Evolutionary conservation across 1,139 yeast genomes (phyloP), one percentile per base, ranked within the genome.

Genomic region (Taiozyma sp.): DNA sequence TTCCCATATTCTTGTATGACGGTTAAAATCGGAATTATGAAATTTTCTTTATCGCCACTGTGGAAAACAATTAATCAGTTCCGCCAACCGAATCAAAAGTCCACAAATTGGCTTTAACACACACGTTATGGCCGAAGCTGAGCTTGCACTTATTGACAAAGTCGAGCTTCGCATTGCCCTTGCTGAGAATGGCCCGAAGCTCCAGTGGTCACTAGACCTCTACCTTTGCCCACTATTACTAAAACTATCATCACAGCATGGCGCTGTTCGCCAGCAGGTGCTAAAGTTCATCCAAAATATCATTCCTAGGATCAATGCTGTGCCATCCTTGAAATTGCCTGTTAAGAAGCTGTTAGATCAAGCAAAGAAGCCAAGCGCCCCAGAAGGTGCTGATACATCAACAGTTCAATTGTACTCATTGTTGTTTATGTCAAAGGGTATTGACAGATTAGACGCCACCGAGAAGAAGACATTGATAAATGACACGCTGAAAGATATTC

Each of bases 161-260:
- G 98, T 89, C 1, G 99, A 93, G 68, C 77, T 93, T 46, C 74
- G 91, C 47, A 75, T 93, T 43, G 95, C 96, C 1, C 70, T 93
- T 46, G 90, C 98, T 0, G 80, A 79, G 49, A 73, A 82, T 1
- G 88, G 85, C 50, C 73, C 68, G 3, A 86, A 85, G 61, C 77
- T 90, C 50, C 84, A 87, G 61, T 66, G 75, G 8, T 70, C 85
- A 13, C 66, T 93, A 42, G 74, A 75, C 21, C 66, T 80, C 1
- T 93, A 87, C 63, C 72, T 93, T 46, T 76, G 90, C 2, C 97
- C 99, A 1, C 66, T 91, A 41, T 68, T 93, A 40, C 71, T 91
- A 53, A 93, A 93, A 63, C 74, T 91, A 52, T 80, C 85, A 5
- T 89, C 97, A 40, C 79, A 84, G 3, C 79, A 87, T 65, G 71